Evolutionary conservation across 2,329 filamentous ascomycete genomes (phyloP), one percentile per base, ranked within the genome.

Genomic region (Bimuria novae-zelandiae): DNA sequence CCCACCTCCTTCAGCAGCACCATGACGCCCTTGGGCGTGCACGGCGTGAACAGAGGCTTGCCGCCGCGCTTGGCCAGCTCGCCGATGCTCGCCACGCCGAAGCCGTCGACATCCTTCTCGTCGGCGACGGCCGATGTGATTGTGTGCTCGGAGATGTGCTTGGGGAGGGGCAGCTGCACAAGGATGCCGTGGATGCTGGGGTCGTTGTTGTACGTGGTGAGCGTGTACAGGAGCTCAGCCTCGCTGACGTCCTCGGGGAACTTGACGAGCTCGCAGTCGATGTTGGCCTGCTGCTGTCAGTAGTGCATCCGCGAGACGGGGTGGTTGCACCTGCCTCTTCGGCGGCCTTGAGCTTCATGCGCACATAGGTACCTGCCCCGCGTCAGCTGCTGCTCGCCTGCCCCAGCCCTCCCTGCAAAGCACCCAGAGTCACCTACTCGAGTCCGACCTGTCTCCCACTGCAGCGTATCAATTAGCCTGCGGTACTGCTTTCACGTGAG

Each of bases 311-410:
- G 32, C 25, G 39, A 37, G 14, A 45, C 32, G 27, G 21, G 48
- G 27, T 40, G 39, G 17, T 23, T 22, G 27, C 23, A 43, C 78
- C 64, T 79, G 92, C 89, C 83, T 97, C 94, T 74, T 90, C 82
- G 53, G 94, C 94, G 62, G 94, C 94, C 83, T 97, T 99, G 70
- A 97, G 80, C 81, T 99, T 99, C 94, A 99, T 99, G 78, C 92
- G 92, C 77, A 99, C 93, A 89, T 99, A 99, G 47, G 93, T 97
- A 70, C 88, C 89, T 93, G 52, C 59, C 52, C 43, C 53, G 54
- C 59, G 65, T 73, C 64, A 75, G 64, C 54, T 54, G 57, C 72
- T 50, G 37, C 39, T 46, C 25, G 29, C 23, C 29, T 39, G 16
- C 37, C 46, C 32, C 14, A n/a, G 33, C 16, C 27, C 40, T 11